Conservation (phyloP, 2,329 filamentous ascomycete species). For the Epichloe uncinata region DNA sequence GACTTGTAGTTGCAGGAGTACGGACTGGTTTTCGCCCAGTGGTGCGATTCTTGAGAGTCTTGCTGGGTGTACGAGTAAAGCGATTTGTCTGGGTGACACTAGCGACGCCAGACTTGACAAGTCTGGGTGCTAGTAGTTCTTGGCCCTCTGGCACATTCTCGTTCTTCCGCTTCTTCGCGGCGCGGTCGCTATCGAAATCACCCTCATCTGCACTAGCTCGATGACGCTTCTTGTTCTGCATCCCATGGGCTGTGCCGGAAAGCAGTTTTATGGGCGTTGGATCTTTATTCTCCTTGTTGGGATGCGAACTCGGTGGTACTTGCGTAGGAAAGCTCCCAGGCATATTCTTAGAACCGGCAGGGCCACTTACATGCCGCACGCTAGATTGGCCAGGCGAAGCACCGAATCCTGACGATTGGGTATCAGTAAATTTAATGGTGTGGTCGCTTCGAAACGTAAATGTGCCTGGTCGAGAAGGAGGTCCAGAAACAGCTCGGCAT, state of each 20-base stretch:
- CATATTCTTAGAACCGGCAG: conserved; percentile 33
- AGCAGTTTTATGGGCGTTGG: conserved; percentile 24
- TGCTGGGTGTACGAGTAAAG: conserved; percentile 14
- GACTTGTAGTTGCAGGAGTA: conserved; percentile 22
- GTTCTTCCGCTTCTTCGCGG: conserved; percentile 46
- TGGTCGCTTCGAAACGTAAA: conserved; percentile 56
- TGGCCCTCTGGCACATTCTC: conserved; percentile 35
- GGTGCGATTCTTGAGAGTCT: conserved; percentile 10
- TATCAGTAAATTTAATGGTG: conserved; percentile 43
- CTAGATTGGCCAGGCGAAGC: conserved; percentile 45
- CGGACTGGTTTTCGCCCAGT: conserved; percentile 9
- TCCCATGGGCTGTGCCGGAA: conserved; percentile 43
- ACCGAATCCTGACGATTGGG: conserved; percentile 40
- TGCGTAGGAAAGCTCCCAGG: conserved; percentile 41
- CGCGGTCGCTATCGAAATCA: conserved; percentile 35
- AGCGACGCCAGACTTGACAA: conserved; percentile 23
- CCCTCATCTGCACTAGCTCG: conserved; percentile 45
- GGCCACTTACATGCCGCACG: conserved; percentile 45
- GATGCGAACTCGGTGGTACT: conserved; percentile 18
- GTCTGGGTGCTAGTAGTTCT: conserved; percentile 37
- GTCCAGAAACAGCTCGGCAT: conserved; percentile 13
- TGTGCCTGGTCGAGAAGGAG: conserved; percentile 36
- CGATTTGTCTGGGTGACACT: conserved; percentile 23
- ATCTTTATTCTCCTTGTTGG: conserved; percentile 43
- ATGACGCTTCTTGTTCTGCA: conserved; percentile 52